Percentiles rank a stretch among this genome's conserved stretches.
Conservation (phyloP, 2,329 filamentous ascomycete species). For the Beauveria bassiana region DNA sequence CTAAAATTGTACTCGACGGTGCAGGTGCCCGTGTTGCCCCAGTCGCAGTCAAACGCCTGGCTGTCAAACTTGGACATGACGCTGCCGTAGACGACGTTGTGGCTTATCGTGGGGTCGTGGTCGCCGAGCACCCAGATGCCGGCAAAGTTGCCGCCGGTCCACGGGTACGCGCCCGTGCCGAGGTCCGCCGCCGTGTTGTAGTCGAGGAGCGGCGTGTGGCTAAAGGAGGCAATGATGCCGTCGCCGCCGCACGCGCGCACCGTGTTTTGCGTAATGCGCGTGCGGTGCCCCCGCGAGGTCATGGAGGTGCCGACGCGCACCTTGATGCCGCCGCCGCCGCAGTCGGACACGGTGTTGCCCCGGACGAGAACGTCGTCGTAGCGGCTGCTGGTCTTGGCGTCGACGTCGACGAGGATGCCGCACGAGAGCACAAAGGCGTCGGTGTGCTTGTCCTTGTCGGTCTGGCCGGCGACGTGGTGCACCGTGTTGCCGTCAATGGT, state of each 20-base stretch:
- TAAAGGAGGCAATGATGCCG: constrained; percentile 18
- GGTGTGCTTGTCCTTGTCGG: constrained; percentile 16
- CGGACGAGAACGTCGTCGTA: constrained; percentile 18
- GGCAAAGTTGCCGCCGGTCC: constrained; percentile 20
- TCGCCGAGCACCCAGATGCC: constrained; percentile 21
- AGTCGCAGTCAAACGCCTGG: constrained; percentile 21
- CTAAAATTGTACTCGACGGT: constrained; percentile 21
- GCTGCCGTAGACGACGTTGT: constrained; percentile 19
- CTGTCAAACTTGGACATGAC: constrained; percentile 19
- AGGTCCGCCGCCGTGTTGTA: constrained; percentile 18
- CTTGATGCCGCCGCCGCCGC: constrained; percentile 21
- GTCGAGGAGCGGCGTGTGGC: constrained; percentile 17
- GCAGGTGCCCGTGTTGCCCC: constrained; percentile 20
- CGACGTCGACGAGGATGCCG: constrained; percentile 16
- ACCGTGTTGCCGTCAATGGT: constrained; percentile 17
- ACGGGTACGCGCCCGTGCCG: constrained; percentile 19
- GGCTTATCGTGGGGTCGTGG: constrained; percentile 15
- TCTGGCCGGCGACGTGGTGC: constrained; percentile 18
- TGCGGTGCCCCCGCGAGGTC: constrained; percentile 10
- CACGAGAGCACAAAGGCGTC: constrained; percentile 15
- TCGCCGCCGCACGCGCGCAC: constrained; percentile 19
- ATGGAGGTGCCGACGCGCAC: constrained; percentile 17
- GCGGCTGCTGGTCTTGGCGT: constrained; percentile 14
- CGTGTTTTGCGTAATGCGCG: constrained; percentile 16
- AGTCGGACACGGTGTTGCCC: constrained; percentile 17